Base-by-base conservation (phyloP, 805 yeast genomes). In the Teunomyces kruisii region DNA sequence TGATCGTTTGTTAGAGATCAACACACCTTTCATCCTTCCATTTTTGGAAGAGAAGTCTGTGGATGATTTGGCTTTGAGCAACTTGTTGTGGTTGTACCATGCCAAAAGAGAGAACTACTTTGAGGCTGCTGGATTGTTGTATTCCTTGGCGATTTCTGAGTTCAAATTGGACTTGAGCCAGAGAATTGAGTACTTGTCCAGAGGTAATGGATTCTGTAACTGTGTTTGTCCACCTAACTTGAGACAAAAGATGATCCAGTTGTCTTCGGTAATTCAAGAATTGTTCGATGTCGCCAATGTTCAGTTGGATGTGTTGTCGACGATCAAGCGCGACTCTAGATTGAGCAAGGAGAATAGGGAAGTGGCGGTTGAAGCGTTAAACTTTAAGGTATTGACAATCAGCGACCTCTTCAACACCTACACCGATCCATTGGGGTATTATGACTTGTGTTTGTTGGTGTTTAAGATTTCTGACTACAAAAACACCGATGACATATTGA, bases 171-270 rank as follows among this genome's bases (percentile, higher is more conserved):
- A 77, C 30, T 74, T 92, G 46, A 75, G 78, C 31, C 84, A 85
- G 56, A 79, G 99, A 61, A 84, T 92, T 36, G 97, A 91, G 64
- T 89, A 79, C 60, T 72, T 94, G 44, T 88, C 97, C 1, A 78
- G 97, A 53, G 97, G 97, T 1, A 86, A 86, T 63, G 96, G 96
- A 2, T 90, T 88, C 70, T 86, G 96, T 63, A 88, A 88, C 59
- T 86, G 96, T 63, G 82, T 79, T 37, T 81, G 90, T 50, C 86
- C 92, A 19, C 88, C 92, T 26, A 79, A 76, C 47, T 75, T 84
- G 57, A 78, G 92, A 53, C 95, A 87, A 56, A 81, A 83, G 49
- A 84, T 89, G 78, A 80, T 84, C 24, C 82, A 81, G 55, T 70
- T 92, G 46, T 76, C 88, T 1, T 72, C 81, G 9, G 72, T 78